phyloP scores from a whole-genome alignment of 352 stramenopile genomes.

The Phytophthora parvispora region DNA sequence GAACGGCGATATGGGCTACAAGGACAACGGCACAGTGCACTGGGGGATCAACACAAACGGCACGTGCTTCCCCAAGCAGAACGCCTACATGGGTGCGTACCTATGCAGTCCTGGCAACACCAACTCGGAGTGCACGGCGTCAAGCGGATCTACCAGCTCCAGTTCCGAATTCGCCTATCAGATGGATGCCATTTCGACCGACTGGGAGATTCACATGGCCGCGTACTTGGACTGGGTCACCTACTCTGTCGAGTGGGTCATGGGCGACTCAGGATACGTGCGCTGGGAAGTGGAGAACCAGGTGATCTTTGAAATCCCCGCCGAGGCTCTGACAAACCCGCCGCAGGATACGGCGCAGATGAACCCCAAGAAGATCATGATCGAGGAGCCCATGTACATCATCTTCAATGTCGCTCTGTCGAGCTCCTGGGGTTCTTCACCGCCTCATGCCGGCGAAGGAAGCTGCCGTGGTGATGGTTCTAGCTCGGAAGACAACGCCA shows the following conservation, averaged over 20 bases:
- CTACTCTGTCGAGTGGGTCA: conserved; percentile 20
- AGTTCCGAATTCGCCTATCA: conserved; percentile 55
- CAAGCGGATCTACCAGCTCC: conserved; percentile 26
- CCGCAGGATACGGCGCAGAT: conserved; percentile 68
- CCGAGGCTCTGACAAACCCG: conserved; percentile 14
- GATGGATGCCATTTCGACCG: conserved; percentile 94
- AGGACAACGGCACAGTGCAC: conserved; percentile 33
- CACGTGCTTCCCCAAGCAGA: conserved; percentile 35
- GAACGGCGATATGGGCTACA: conserved; percentile 36
- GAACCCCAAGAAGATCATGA: conserved; percentile 70
- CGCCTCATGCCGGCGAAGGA: conserved; percentile 51
- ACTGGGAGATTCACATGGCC: conserved; percentile 80
- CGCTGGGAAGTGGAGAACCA: conserved; percentile 16
- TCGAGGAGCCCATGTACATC: conserved; percentile 91
- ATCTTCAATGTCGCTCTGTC: conserved; percentile 53
- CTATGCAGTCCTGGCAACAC: conserved; percentile 50
- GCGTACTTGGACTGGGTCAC: conserved; percentile 64
- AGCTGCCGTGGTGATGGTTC: conserved; percentile 48
- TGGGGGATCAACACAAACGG: conserved; percentile 35
- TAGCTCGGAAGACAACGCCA: conserved; percentile 17
- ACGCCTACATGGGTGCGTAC: conserved; percentile 41
- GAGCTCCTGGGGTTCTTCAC: conserved; percentile 76
- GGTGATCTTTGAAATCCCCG: conserved; percentile 16
- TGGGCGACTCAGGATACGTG: conserved; percentile 13
- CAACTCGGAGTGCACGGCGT: conserved; percentile 21